A percentile compares a stretch with the other conserved stretches of the same genome.
Conservation (phyloP, 192 early-diverging fungal genomes). For the Helicostylum pulchrum region DNA sequence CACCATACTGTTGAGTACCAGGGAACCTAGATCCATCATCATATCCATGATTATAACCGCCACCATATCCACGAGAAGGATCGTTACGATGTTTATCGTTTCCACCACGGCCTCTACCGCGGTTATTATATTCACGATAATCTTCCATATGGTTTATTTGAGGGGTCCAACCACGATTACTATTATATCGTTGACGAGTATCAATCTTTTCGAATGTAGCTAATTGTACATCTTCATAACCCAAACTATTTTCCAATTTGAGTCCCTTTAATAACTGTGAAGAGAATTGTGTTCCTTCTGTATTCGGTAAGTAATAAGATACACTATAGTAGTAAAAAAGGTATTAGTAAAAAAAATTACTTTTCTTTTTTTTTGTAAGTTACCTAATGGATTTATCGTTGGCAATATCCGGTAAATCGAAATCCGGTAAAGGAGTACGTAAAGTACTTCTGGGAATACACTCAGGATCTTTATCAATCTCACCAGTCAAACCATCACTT, state of each 20-base stretch:
- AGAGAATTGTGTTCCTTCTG: conserved; percentile 15
- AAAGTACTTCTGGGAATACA: conserved; percentile 63
- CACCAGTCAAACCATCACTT: conserved; percentile 57
- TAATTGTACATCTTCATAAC: conserved; percentile 40
- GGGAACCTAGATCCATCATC: conserved; percentile 31
- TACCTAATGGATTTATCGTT: conserved; percentile 61
- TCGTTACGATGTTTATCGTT: conserved; percentile 3
- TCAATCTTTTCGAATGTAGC: conserved; percentile 45
- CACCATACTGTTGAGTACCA: background rate
- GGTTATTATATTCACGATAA: conserved; percentile 30
- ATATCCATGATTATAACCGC: conserved; percentile 23
- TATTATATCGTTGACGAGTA: conserved; percentile 31
- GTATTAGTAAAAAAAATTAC: background rate
- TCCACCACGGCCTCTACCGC: conserved; percentile 23
- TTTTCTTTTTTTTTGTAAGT: background rate
- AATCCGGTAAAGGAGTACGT: conserved; percentile 49
- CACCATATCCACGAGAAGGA: background rate
- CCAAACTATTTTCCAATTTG: conserved; percentile 31
- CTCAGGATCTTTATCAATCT: conserved; percentile 52
- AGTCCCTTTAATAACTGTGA: conserved; percentile 29
- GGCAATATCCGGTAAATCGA: conserved; percentile 55
- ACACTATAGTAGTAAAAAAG: conserved; percentile 25
- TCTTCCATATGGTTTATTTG: conserved; percentile 33
- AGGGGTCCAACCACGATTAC: conserved; percentile 39
- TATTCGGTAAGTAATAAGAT: conserved; percentile 28